A percentile compares a stretch with the other conserved stretches of the same genome.
phyloP scores from a whole-genome alignment of 192 early-diverging fungal species.

The Backusella macrospora region DNA sequence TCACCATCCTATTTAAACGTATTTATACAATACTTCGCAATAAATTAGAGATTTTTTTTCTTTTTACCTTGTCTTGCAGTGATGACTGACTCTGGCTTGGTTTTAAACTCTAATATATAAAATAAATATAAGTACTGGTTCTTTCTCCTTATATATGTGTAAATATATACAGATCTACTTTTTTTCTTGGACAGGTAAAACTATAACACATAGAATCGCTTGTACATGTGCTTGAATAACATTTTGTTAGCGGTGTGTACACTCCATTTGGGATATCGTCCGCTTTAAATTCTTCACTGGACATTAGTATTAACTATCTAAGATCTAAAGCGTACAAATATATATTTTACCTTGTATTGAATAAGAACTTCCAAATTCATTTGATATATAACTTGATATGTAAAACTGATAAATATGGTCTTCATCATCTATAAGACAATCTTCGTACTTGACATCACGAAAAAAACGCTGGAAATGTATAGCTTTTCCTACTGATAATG shows the following conservation, averaged over 20 bases:
- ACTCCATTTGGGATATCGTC: slow-evolving; percentile 73
- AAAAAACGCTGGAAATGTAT: slow-evolving; percentile 88
- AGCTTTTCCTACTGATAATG: slow-evolving; percentile 83
- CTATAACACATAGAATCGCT: slow-evolving; percentile 86
- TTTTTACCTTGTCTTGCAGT: slow-evolving; percentile 40
- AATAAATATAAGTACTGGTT: not conserved
- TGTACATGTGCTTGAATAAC: slow-evolving; percentile 93
- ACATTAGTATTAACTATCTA: not conserved
- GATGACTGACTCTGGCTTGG: slow-evolving; percentile 46
- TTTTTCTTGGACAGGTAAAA: slow-evolving; percentile 79
- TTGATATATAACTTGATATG: not conserved
- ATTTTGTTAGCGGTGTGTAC: slow-evolving; percentile 86
- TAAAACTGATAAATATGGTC: slow-evolving; percentile 1
- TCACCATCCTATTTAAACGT: slow-evolving; percentile 49
- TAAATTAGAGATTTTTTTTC: not conserved
- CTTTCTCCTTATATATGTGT: slow-evolving; percentile 12
- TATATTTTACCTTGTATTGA: not conserved
- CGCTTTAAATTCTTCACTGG: not conserved
- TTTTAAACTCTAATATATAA: slow-evolving; percentile 33
- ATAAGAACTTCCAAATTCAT: not conserved
- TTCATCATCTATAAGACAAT: not conserved
- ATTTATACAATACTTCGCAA: not conserved
- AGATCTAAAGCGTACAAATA: not conserved
- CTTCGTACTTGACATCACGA: slow-evolving; percentile 84
- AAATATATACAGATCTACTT: slow-evolving; percentile 42